These are phyloP conservation scores for Citrullus mucosospermus DNA, from an alignment of 306 rosid species.

Conservation along the genomic window DNA sequence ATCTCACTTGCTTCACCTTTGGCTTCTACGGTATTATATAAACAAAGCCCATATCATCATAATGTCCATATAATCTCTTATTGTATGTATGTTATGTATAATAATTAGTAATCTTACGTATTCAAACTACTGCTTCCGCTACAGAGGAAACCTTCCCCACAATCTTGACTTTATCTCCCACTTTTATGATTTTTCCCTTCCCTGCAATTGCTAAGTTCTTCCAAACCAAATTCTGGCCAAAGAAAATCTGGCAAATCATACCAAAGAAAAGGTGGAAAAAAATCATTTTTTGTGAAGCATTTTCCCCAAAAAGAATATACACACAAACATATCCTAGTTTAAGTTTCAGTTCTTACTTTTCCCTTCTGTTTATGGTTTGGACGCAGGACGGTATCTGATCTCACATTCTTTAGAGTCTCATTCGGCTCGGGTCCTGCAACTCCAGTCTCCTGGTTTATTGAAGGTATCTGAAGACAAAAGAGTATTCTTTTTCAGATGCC, in stretches of 20 bases:
- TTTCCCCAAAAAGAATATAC: constrained; percentile 1
- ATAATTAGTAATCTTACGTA: neutral
- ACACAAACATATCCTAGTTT: neutral
- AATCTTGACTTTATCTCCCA: constrained; percentile 56
- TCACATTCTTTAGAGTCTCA: constrained; percentile 34
- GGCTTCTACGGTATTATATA: neutral
- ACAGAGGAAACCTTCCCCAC: constrained; percentile 36
- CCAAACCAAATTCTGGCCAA: constrained; percentile 79
- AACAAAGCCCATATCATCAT: neutral
- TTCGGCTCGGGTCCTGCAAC: constrained; percentile 46
- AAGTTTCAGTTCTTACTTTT: constrained; percentile 33
- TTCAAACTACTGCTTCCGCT: constrained; percentile 62
- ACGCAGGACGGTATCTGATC: constrained; percentile 56
- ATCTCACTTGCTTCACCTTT: neutral
- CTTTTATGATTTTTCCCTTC: constrained; percentile 31
- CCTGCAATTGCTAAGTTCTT: constrained; percentile 23
- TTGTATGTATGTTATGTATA: neutral
- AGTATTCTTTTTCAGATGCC: neutral
- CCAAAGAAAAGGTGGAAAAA: neutral
- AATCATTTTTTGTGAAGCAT: neutral
- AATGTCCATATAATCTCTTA: neutral
- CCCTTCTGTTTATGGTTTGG: constrained; percentile 46
- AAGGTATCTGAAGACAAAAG: constrained; percentile 42
- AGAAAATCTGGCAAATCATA: constrained; percentile 44
- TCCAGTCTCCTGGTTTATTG: constrained; percentile 60